Conservation (phyloP, 768 basidiomycete species). For the Boletus insuetus region DNA sequence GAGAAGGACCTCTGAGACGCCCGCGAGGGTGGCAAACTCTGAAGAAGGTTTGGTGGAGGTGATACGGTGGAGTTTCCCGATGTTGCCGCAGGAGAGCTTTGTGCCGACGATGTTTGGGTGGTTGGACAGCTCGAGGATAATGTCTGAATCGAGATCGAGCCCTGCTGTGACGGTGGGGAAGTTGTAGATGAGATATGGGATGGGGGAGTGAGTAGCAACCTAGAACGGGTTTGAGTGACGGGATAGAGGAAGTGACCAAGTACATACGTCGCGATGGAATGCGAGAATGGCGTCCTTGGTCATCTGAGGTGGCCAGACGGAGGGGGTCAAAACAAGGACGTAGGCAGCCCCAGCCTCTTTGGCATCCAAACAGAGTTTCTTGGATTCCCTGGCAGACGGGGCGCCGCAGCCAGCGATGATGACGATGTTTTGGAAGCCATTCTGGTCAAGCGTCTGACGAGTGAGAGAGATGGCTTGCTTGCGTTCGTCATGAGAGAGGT, state of each 20-base stretch:
- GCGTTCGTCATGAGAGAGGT: constrained; percentile 71
- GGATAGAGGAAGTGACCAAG: neutral
- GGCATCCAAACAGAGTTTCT: constrained; percentile 66
- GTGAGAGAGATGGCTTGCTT: constrained; percentile 61
- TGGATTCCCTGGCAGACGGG: constrained; percentile 74
- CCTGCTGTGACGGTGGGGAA: constrained; percentile 81
- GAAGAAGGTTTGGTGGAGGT: constrained; percentile 51
- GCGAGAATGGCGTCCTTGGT: constrained; percentile 56
- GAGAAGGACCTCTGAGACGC: constrained; percentile 67
- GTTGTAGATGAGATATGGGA: constrained; percentile 81
- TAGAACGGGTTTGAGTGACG: constrained; percentile 22
- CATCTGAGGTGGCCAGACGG: constrained; percentile 68
- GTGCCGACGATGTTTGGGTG: constrained; percentile 87
- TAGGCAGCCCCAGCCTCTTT: constrained; percentile 81
- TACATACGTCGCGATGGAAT: constrained; percentile 60
- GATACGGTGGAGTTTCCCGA: constrained; percentile 80
- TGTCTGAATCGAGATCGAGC: constrained; percentile 81
- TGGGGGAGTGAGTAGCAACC: constrained; percentile 67
- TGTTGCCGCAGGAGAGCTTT: constrained; percentile 81
- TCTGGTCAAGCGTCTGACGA: constrained; percentile 67
- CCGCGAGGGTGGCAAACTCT: constrained; percentile 71
- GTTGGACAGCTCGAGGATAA: constrained; percentile 59
- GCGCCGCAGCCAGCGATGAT: constrained; percentile 86
- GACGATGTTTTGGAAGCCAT: constrained; percentile 62
- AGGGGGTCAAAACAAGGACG: constrained; percentile 72